Evolutionary conservation across 2,329 filamentous ascomycete genomes (phyloP).

Genomic region (Arachnomyces sp.): DNA sequence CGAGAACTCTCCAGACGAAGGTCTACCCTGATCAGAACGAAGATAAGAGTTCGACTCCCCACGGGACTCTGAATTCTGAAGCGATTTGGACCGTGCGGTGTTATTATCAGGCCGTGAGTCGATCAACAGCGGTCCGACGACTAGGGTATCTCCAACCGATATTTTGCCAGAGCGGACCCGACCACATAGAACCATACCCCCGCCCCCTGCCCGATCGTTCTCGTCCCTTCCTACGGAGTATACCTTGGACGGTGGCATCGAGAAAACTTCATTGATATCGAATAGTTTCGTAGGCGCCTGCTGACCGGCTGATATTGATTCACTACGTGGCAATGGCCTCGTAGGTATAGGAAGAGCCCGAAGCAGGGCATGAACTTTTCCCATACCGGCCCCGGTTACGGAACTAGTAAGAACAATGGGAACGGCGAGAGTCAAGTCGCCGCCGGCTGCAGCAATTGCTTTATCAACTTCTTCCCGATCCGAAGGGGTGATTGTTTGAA

Average conservation of each 20-base stretch:
- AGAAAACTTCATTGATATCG: constrained; percentile 86
- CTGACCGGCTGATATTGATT: constrained; percentile 12
- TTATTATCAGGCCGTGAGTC: constrained; percentile 46
- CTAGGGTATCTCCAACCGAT: constrained; percentile 67
- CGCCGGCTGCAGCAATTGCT: constrained; percentile 39
- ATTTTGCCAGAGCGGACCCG: constrained; percentile 73
- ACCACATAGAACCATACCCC: constrained; percentile 73
- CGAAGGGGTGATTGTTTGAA: constrained; percentile 49
- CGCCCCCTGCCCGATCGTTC: constrained; percentile 37
- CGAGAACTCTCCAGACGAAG: constrained; percentile 27
- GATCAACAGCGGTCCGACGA: constrained; percentile 65
- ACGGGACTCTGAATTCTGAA: constrained; percentile 11
- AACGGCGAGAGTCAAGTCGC: constrained; percentile 47
- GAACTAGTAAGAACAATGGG: constrained; percentile 85
- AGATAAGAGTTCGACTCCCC: background rate
- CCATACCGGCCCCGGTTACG: constrained; percentile 75
- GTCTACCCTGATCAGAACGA: constrained; percentile 23
- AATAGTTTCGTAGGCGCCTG: constrained; percentile 63
- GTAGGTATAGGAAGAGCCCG: constrained; percentile 64
- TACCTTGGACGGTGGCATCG: constrained; percentile 57
- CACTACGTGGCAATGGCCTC: constrained; percentile 27
- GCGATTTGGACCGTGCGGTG: constrained; percentile 13
- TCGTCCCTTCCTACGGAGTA: constrained; percentile 32
- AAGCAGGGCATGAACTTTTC: constrained; percentile 72
- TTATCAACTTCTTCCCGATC: constrained; percentile 55